Percentiles rank a stretch among this genome's conserved stretches.
Evolutionary conservation across 441 rosid species (phyloP).

Genomic region (Syzygium syzygioides): DNA sequence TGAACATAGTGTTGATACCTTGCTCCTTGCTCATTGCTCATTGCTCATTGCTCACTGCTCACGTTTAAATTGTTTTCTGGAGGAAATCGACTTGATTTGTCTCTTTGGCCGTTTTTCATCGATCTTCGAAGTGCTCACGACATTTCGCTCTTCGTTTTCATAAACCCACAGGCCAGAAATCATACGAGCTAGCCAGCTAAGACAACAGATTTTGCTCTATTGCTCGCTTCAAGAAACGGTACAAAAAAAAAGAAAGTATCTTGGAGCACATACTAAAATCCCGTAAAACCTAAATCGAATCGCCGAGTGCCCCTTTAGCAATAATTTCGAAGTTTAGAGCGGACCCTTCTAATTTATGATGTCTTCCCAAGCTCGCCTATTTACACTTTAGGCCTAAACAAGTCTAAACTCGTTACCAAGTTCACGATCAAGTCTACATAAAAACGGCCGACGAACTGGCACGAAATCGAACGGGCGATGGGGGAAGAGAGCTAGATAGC

Average conservation of each 20-base stretch:
- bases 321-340: not conserved
- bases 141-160: not conserved
- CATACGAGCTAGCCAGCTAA: not conserved
- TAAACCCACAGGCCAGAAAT: not conserved
- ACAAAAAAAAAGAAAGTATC: too few species aligned
- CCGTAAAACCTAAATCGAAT: not conserved
- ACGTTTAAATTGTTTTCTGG: not conserved
- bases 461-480: not conserved
- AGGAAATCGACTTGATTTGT: not conserved
- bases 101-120: not conserved
- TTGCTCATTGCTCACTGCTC: not conserved
- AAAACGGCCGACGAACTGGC: not conserved
- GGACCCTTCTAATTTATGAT: not conserved
- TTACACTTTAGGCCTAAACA: not conserved
- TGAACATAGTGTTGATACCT: not conserved
- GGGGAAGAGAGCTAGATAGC: not conserved
- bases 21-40: not conserved
- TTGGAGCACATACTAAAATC: too few species aligned
- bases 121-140: not conserved
- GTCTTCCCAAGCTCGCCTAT: not conserved
- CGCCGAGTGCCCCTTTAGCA: not conserved
- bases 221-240: too few species aligned
- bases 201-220: too few species aligned
- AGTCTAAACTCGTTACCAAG: not conserved
- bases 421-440: not conserved